Percentiles rank a stretch among this genome's conserved stretches.
Evolutionary conservation across 2,329 filamentous ascomycete species (phyloP).

Genomic region (Aspergillus udagawae): DNA sequence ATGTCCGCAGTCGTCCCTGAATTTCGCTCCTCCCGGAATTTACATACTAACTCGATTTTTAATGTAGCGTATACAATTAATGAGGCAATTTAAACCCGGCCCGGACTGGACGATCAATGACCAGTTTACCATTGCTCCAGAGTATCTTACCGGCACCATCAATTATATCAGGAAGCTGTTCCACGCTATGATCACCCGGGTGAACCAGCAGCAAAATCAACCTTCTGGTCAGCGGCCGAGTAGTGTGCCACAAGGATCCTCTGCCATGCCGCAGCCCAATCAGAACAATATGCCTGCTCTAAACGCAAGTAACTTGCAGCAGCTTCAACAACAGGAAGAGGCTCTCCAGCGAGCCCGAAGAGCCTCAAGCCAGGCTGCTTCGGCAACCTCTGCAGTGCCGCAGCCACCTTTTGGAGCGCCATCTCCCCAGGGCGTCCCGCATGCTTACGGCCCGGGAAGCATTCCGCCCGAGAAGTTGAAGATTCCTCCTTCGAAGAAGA

Average conservation of each 20-base stretch:
- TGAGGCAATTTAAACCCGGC: conserved; percentile 42
- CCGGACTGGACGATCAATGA: conserved; percentile 42
- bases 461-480: conserved; percentile 56
- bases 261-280: conserved; percentile 15
- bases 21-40: background rate
- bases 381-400: conserved; percentile 48
- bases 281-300: conserved; percentile 32
- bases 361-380: conserved; percentile 38
- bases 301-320: conserved; percentile 46
- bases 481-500: conserved; percentile 55
- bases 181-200: conserved; percentile 32
- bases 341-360: conserved; percentile 36
- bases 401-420: conserved; percentile 52
- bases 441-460: conserved; percentile 50
- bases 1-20: conserved; percentile 10
- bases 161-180: conserved; percentile 41
- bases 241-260: conserved; percentile 17
- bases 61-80: conserved; percentile 39
- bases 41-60: conserved; percentile 13
- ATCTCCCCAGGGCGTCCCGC: conserved; percentile 55
- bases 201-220: conserved; percentile 30
- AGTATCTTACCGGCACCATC: conserved; percentile 36
- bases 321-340: conserved; percentile 45
- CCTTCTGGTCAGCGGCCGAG: conserved; percentile 19
- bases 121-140: conserved; percentile 41